phyloP scores from a whole-genome alignment of 2,329 filamentous ascomycete genomes.

The Phoma sp. region DNA sequence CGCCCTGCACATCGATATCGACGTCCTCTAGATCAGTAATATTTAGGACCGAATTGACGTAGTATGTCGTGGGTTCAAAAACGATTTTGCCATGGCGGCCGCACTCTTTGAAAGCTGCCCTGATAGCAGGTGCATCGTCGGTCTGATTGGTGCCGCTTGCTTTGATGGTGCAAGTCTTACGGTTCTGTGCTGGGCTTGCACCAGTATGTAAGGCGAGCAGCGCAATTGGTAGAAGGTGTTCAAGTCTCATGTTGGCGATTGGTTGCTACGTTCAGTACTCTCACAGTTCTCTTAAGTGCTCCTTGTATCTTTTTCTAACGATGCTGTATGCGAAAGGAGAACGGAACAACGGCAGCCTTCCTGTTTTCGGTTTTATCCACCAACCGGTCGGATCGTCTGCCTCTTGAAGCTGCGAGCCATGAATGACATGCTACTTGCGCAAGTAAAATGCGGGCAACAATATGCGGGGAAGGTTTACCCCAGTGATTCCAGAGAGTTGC shows the following conservation, averaged over 20 bases:
- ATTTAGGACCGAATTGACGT: conserved; percentile 32
- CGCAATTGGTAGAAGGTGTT: not conserved
- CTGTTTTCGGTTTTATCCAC: conserved; percentile 1
- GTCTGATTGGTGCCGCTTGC: conserved; percentile 28
- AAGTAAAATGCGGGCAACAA: not conserved
- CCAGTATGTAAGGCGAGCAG: not conserved
- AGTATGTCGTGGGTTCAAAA: conserved; percentile 33
- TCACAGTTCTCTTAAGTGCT: too few species aligned
- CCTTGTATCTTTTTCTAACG: too few species aligned
- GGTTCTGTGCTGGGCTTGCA: not conserved
- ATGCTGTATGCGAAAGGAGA: too few species aligned
- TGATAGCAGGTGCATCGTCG: conserved; percentile 39
- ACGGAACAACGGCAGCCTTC: not conserved
- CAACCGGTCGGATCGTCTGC: conserved; percentile 3
- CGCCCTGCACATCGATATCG: conserved; percentile 36
- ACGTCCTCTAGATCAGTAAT: conserved; percentile 33
- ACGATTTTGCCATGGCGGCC: conserved; percentile 29
- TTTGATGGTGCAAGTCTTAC: conserved; percentile 25
- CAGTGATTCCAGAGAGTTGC: not conserved
- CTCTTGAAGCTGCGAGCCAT: not conserved
- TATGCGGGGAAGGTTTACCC: not conserved
- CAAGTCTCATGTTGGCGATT: not conserved
- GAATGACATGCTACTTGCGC: not conserved
- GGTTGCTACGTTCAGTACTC: too few species aligned
- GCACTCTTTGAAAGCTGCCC: conserved; percentile 33